Percentiles rank a stretch among this genome's conserved stretches.
Evolutionary conservation across 257 asterid genomes (phyloP).

Genomic region (Eustoma russellianum): DNA sequence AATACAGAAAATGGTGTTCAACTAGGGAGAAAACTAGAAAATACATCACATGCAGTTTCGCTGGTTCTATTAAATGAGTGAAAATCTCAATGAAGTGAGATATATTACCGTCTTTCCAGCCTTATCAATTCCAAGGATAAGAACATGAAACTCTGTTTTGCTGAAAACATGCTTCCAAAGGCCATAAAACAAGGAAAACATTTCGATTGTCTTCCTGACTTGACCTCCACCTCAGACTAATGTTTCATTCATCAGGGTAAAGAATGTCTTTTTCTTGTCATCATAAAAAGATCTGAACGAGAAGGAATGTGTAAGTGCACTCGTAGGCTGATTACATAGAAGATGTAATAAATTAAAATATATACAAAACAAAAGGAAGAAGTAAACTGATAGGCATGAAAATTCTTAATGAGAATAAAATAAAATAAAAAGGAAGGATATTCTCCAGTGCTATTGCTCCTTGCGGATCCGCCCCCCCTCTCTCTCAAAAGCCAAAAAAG

Average conservation of each 20-base stretch:
- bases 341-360: not conserved
- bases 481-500: too few relatives aligned
- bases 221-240: conserved; percentile 9
- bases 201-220: conserved; percentile 26
- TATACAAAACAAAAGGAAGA: not conserved
- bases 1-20: too few relatives aligned
- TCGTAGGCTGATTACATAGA: too few relatives aligned
- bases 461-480: too few relatives aligned
- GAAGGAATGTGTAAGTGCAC: not conserved
- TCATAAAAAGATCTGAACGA: conserved; percentile 7
- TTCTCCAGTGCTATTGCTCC: not conserved
- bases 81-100: not conserved
- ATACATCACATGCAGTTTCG: too few relatives aligned
- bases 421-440: not conserved
- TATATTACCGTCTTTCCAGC: conserved; percentile 82
- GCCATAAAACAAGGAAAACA: conserved; percentile 86
- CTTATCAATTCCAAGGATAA: conserved; percentile 92
- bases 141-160: conserved; percentile 88
- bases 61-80: too few relatives aligned
- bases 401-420: not conserved
- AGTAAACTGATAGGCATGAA: not conserved
- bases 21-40: too few relatives aligned
- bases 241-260: conserved; percentile 7
- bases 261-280: conserved; percentile 5
- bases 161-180: conserved; percentile 73